Evolutionary conservation across 495 filamentous ascomycete species (phyloP), one percentile per base, ranked within the genome.

Genomic region (Aspergillus indologenus): DNA sequence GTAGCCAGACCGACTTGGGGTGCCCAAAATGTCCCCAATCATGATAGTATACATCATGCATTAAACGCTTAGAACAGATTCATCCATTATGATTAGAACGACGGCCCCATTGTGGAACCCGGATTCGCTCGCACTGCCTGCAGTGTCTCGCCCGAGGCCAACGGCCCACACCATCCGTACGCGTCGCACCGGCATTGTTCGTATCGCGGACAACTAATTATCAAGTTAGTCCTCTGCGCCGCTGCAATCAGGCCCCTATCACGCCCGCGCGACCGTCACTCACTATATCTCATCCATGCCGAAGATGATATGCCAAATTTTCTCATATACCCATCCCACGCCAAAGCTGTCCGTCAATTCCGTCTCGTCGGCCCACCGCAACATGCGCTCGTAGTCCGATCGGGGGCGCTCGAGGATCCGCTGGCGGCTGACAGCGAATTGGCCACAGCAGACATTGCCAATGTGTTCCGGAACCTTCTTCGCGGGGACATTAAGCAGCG

Each of bases 401-500:
- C 62, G 67, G 0, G 75, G 70, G 5, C 79, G 70, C n/a, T 67
- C 61, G 18, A 51, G 64, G 14, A 81, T 77, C 42, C 70, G 69
- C n/a, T 75, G 69, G 17, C 73, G 70, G 22, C 74, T 76, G 2
- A 75, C 74, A 9, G 75, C 78, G 55, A 82, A 82, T 56, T 82
- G 79, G 0, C 70, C 79, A 51, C 79, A 82, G 62, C 79, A 82
- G 18, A 76, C 68, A 20, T 75, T 74, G 12, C 77, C 77, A 17
- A 81, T 73, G 8, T 62, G 56, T 12, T 63, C 61, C 2, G 77
- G 79, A 0, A 77, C 75, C 17, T 72, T 45, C 0, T 70, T 63
- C 6, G 48, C 15, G 0, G 56, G 24, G 5, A 70, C 69, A 15
- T 63, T 53, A n/a, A 77, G 69, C 0, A 77, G 60, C 2, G 68